phyloP scores from a whole-genome alignment of 352 stramenopile genomes.

The Phytophthora idaei region DNA sequence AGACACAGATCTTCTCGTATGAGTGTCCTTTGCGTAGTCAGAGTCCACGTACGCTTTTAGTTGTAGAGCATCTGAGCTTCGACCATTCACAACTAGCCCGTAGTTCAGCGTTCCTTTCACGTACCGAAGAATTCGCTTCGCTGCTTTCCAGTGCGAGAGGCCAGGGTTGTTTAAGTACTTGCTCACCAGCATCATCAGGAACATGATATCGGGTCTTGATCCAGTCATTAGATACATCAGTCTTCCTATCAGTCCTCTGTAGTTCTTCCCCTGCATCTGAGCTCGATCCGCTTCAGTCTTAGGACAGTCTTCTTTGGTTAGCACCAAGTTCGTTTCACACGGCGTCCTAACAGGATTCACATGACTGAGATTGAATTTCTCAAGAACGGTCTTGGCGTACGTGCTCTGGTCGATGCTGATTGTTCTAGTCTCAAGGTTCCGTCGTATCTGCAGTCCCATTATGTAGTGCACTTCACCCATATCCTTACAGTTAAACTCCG shows the following conservation, averaged over 20 bases:
- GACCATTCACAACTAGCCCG: conserved; percentile 9
- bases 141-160: conserved; percentile 8
- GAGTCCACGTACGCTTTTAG: conserved; percentile 12
- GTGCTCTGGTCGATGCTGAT: background rate
- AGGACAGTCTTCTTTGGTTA: conserved; percentile 3
- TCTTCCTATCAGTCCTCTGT: conserved; percentile 9
- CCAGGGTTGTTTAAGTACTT: conserved; percentile 17
- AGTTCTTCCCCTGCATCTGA: conserved; percentile 17
- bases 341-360: background rate
- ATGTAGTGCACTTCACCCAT: background rate
- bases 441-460: background rate
- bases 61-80: background rate
- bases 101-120: conserved; percentile 5
- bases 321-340: background rate
- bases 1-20: conserved; percentile 8
- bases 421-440: background rate
- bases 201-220: conserved; percentile 19
- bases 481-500: conserved; percentile 17
- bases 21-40: conserved; percentile 13
- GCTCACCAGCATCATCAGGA: conserved; percentile 7
- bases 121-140: conserved; percentile 17
- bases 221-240: conserved; percentile 26
- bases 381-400: background rate
- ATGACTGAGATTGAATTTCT: background rate
- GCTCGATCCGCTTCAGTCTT: conserved; percentile 4